Evolutionary conservation across 1,139 yeast genomes (phyloP).

Genomic region (Magnusiomyces paraingens): DNA sequence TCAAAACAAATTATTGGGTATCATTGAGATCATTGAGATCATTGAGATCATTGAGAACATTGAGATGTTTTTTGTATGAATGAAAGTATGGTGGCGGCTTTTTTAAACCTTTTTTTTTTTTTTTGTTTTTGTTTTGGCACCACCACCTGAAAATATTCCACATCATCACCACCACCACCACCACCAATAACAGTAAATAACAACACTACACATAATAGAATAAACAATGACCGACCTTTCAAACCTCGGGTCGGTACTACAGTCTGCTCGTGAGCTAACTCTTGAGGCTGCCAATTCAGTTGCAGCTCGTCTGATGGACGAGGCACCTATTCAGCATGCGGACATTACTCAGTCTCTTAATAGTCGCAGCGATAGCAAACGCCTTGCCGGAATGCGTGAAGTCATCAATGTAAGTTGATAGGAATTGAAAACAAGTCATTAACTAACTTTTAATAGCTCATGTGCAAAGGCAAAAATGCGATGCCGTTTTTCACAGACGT

Average conservation of each 20-base stretch:
- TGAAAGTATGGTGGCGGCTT: too few relatives aligned
- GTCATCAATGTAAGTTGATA: conserved; percentile 43
- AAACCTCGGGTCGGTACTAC: conserved; percentile 54
- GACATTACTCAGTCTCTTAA: conserved; percentile 63
- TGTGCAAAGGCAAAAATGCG: conserved; percentile 60
- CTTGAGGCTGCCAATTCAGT: conserved; percentile 80
- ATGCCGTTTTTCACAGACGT: conserved; percentile 75
- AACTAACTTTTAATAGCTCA: conserved; percentile 26
- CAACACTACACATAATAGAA: conserved; percentile 35
- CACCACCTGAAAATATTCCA: background rate
- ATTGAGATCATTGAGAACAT: too few relatives aligned
- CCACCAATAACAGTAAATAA: background rate
- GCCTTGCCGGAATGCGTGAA: conserved; percentile 67
- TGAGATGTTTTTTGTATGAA: too few relatives aligned
- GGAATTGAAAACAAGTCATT: background rate
- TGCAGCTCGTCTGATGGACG: conserved; percentile 46
- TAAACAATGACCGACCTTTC: conserved; percentile 36
- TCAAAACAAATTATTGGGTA: too few relatives aligned
- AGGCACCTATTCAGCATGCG: conserved; percentile 46
- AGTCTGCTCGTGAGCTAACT: conserved; percentile 74
- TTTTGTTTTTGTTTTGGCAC: background rate
- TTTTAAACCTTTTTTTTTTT: too few relatives aligned
- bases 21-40: too few relatives aligned
- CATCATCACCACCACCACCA: background rate
- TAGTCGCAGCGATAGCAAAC: conserved; percentile 66